Conservation (phyloP, 78 protist species). For the Ministeria vibrans region DNA sequence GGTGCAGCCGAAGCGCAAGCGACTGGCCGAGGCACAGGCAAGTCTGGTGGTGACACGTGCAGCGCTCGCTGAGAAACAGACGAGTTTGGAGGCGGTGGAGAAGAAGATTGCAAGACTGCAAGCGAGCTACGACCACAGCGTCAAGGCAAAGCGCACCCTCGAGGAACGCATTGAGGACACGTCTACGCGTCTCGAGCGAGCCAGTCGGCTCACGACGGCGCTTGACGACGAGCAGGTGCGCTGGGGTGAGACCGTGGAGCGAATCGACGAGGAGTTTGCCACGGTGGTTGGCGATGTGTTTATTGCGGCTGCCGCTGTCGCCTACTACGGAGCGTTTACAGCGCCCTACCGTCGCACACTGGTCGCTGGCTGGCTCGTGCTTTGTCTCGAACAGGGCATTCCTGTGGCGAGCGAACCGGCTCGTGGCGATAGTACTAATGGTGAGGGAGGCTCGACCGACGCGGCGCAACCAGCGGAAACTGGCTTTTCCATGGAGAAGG, state of each 20-base stretch:
- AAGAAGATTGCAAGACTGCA: constrained; percentile 29
- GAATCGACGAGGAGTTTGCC: neutral
- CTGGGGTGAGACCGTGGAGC: constrained; percentile 38
- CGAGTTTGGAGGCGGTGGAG: constrained; percentile 29
- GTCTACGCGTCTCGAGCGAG: constrained; percentile 39
- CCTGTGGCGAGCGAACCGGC: constrained; percentile 9
- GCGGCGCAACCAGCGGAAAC: too few relatives aligned
- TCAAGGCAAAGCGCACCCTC: constrained; percentile 65
- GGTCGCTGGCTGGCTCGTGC: constrained; percentile 34
- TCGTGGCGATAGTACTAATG: too few relatives aligned
- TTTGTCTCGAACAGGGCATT: constrained; percentile 12
- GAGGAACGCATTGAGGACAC: constrained; percentile 27
- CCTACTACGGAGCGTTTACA: constrained; percentile 78
- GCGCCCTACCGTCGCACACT: constrained; percentile 30
- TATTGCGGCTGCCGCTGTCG: constrained; percentile 59
- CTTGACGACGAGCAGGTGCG: constrained; percentile 58
- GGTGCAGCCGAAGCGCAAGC: constrained; percentile 36
- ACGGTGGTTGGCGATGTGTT: constrained; percentile 54
- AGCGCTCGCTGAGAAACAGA: neutral
- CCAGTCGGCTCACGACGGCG: constrained; percentile 46
- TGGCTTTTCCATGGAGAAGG: constrained; percentile 23
- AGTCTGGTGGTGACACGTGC: neutral
- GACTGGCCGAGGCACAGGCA: constrained; percentile 17
- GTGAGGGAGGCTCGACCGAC: too few relatives aligned
- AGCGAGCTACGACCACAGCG: constrained; percentile 42